Evolutionary conservation across 2,329 filamentous ascomycete genomes (phyloP), one percentile per base, ranked within the genome.

Genomic region (Xylaria sp.): DNA sequence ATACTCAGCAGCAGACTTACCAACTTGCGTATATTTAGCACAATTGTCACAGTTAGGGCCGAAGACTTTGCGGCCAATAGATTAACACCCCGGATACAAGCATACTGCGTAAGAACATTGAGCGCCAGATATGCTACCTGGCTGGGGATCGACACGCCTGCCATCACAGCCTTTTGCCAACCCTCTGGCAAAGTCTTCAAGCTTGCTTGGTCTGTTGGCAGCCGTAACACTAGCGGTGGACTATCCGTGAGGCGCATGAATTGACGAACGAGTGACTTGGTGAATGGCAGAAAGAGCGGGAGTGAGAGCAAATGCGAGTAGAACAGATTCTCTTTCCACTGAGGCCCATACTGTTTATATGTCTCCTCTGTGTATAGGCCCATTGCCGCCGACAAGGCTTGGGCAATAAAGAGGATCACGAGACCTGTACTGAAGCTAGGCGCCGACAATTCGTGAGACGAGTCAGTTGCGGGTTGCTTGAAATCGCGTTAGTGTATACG

Each of bases 321-420:
- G 80, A 99, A 98, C 12, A 99, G 84, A 68, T 97, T 97, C 76
- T 98, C 95, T 70, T 90, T 91, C 92, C 95, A 98, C 76, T 95
- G 90, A 31, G 91, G 91, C 5, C 94, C 93, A 76, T 97, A 93
- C 60, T 84, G 85, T 61, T 85, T 85, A 79, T 98, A 99, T 0
- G 94, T 92, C 68, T 93, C 88, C 76, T 99, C 94, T 0, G 94
- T 94, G 75, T 97, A 98, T 31, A 97, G 85, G 4, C 95, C 95
- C 90, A 98, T 97, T 72, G 94, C 90, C 21, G 95, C 93, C 7
- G 93, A 96, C 21, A 98, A 84, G 4, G 96, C 79, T 78, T 99
- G 95, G 1, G 95, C 95, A 38, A 96, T 76, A 47, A 96, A 91
- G 15, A 99, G 85, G 53, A 99, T 90, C 2, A 85, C 78, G 12